Evolutionary conservation across 192 early-diverging fungal genomes (phyloP).

Genomic region (Thoreauomyces humboldtii): DNA sequence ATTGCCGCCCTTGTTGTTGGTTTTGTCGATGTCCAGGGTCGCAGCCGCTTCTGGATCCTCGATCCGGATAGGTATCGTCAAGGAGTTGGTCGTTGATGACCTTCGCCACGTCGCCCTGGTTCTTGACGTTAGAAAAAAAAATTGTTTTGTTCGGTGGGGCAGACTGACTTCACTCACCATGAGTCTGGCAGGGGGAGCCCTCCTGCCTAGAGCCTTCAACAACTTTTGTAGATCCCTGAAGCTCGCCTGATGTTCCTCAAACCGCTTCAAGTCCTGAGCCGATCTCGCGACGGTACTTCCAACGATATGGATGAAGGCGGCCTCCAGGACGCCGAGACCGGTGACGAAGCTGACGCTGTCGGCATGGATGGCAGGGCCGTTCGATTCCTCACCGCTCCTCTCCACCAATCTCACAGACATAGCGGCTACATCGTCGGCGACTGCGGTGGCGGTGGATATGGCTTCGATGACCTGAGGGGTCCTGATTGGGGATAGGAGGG

Average conservation of each 20-base stretch:
- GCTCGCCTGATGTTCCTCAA: background rate
- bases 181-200: background rate
- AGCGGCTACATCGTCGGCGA: conserved; percentile 5
- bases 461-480: background rate
- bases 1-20: no score
- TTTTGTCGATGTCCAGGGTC: no score
- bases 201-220: background rate
- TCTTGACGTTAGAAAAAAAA: no score
- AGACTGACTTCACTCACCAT: no score
- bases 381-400: no score
- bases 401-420: no score
- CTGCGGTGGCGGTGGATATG: conserved; percentile 1
- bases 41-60: no score
- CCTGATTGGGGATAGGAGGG: background rate
- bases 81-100: conserved; percentile 10
- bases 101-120: background rate
- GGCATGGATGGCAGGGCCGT: background rate
- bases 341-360: conserved; percentile 5
- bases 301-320: conserved; percentile 16
- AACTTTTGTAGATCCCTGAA: background rate
- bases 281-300: conserved; percentile 3
- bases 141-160: no score
- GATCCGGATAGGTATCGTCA: no score
- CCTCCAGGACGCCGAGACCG: conserved; percentile 13
- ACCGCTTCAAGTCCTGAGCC: background rate